Evolutionary conservation across 2,329 filamentous ascomycete species (phyloP).

Genomic region (Diaporthe sp.): DNA sequence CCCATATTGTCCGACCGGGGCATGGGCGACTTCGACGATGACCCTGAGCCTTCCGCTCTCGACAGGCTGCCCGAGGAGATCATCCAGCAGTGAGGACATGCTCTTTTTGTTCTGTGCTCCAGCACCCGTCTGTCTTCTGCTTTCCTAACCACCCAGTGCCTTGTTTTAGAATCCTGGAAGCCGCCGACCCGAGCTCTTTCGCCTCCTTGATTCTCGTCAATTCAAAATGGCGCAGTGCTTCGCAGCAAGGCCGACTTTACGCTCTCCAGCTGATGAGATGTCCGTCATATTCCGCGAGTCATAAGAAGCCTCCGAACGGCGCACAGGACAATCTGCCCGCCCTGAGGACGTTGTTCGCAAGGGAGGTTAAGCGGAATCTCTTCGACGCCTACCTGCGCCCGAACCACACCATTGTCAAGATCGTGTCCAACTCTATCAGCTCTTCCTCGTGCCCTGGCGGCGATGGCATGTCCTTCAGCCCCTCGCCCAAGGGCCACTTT

Average conservation of each 20-base stretch:
- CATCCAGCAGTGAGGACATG: slow-evolving; percentile 72
- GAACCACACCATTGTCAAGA: slow-evolving; percentile 78
- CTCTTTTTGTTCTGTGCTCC: slow-evolving; percentile 30
- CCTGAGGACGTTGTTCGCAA: slow-evolving; percentile 76
- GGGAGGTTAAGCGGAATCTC: slow-evolving; percentile 81
- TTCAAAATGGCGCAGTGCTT: slow-evolving; percentile 74
- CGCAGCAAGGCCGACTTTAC: slow-evolving; percentile 75
- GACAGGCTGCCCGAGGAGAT: slow-evolving; percentile 76
- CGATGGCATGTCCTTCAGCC: slow-evolving; percentile 87
- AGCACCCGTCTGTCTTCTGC: neutral
- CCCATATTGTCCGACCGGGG: slow-evolving; percentile 47
- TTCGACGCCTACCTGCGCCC: slow-evolving; percentile 84
- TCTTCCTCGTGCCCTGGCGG: slow-evolving; percentile 86
- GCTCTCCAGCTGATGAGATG: slow-evolving; percentile 73
- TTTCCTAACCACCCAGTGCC: slow-evolving; percentile 24
- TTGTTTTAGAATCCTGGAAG: slow-evolving; percentile 69
- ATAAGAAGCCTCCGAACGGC: slow-evolving; percentile 53
- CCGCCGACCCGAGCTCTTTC: slow-evolving; percentile 73
- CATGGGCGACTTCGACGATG: slow-evolving; percentile 38
- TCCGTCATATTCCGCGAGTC: slow-evolving; percentile 69
- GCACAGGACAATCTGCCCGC: slow-evolving; percentile 66
- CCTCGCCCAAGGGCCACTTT: slow-evolving; percentile 81
- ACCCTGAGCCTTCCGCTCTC: slow-evolving; percentile 58
- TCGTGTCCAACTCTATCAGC: slow-evolving; percentile 87
- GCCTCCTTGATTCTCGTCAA: slow-evolving; percentile 77